Percentiles rank a stretch among this genome's conserved stretches.
These are phyloP conservation scores for Coemansia sp. DNA, from an alignment of 192 early-diverging fungal genomes.

Conservation along the genomic window DNA sequence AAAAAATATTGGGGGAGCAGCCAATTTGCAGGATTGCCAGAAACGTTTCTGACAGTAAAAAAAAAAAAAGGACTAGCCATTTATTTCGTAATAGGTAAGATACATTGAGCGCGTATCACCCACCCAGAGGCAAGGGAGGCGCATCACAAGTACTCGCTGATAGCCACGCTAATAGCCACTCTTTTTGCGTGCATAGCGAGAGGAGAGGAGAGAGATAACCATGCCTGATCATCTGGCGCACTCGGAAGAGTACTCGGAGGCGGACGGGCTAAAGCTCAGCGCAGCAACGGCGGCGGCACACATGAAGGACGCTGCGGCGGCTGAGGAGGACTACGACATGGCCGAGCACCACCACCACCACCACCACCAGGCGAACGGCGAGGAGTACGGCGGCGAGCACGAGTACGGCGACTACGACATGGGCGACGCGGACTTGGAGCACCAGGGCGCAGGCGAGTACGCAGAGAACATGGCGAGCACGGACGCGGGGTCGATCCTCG, in stretches of 20 bases:
- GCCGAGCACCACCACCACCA: constrained; percentile 14
- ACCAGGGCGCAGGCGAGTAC: constrained; percentile 15
- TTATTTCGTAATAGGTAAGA: neutral
- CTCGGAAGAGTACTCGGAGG: constrained; percentile 3
- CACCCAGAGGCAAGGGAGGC: no score
- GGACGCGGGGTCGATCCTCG: constrained; percentile 34
- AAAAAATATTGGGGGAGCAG: no score
- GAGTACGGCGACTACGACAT: constrained; percentile 40
- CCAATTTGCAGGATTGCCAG: constrained; percentile 5
- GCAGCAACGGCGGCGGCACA: constrained; percentile 6
- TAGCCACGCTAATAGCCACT: neutral
- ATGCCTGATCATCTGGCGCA: constrained; percentile 3
- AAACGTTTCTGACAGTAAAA: neutral
- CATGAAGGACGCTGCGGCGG: constrained; percentile 6
- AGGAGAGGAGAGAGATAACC: neutral
- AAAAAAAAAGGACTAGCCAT: neutral
- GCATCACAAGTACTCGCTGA: no score
- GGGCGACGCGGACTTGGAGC: constrained; percentile 30
- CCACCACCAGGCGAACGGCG: constrained; percentile 9
- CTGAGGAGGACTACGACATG: constrained; percentile 25
- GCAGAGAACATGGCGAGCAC: constrained; percentile 25
- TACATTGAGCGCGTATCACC: neutral
- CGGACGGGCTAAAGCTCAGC: constrained; percentile 6
- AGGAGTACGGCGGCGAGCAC: constrained; percentile 31
- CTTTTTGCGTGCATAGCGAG: neutral